Evolutionary conservation across 306 rosid species (phyloP).

Genomic region (Rubus parviflorus): DNA sequence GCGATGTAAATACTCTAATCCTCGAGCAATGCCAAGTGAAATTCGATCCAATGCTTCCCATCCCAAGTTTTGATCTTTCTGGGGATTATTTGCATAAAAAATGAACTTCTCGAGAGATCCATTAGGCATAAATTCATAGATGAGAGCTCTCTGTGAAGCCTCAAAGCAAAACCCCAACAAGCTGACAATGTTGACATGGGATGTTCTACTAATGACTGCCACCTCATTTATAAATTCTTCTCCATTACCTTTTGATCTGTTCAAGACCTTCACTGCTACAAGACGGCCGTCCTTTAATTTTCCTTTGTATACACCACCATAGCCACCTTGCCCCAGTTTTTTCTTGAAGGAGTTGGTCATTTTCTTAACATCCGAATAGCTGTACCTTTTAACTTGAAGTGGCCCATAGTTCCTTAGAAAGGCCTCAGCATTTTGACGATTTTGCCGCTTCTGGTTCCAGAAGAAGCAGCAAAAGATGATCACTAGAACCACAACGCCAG

Average conservation of each 20-base stretch:
- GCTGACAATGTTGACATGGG: conserved; percentile 28
- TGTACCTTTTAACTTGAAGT: conserved; percentile 27
- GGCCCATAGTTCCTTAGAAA: conserved; percentile 24
- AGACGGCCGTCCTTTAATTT: conserved; percentile 17
- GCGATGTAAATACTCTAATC: conserved; percentile 39
- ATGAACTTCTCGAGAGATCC: conserved; percentile 50
- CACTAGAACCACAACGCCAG: too few species aligned
- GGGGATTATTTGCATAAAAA: conserved; percentile 7
- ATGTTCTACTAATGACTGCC: conserved; percentile 33
- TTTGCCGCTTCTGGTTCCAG: conserved; percentile 3
- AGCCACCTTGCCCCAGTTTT: conserved; percentile 47
- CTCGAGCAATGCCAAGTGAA: conserved; percentile 44
- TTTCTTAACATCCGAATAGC: conserved; percentile 28
- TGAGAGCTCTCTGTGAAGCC: conserved; percentile 24
- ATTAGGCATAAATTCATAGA: conserved; percentile 48
- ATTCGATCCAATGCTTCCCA: conserved; percentile 33
- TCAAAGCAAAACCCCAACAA: conserved; percentile 28
- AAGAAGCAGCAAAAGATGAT: too few species aligned
- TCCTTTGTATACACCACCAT: conserved; percentile 38
- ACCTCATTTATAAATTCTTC: conserved; percentile 46
- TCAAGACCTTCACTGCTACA: conserved; percentile 44
- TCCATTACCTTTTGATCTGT: conserved; percentile 23
- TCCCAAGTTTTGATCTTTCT: background rate
- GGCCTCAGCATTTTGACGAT: background rate
- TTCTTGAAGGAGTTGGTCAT: conserved; percentile 30